Percentiles rank a stretch among this genome's conserved stretches.
phyloP scores from a whole-genome alignment of 371 early-diverging fungal genomes.

The Apophysomyces ossiformis region DNA sequence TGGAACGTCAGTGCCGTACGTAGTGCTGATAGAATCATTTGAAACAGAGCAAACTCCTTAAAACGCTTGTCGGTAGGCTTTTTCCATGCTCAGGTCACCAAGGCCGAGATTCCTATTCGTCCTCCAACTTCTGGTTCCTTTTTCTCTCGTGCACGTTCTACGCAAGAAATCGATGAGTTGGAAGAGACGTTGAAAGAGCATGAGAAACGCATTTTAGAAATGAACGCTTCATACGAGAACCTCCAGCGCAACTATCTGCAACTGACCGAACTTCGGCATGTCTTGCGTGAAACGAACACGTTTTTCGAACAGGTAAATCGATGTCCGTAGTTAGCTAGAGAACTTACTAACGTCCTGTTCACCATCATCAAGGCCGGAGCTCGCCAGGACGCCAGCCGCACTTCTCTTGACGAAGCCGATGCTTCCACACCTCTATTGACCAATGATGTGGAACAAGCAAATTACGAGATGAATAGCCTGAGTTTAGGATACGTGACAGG shows the following conservation, averaged over 20 bases:
- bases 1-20: conserved; percentile 92
- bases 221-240: conserved; percentile 87
- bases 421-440: conserved; percentile 68
- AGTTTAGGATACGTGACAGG: conserved; percentile 86
- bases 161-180: conserved; percentile 94
- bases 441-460: conserved; percentile 58
- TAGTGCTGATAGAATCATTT: conserved; percentile 77
- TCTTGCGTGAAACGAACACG: conserved; percentile 83
- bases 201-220: conserved; percentile 82
- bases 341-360: conserved; percentile 27
- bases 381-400: conserved; percentile 59
- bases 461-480: conserved; percentile 43
- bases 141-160: conserved; percentile 74
- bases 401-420: conserved; percentile 60
- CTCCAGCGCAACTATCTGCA: conserved; percentile 87
- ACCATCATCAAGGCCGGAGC: conserved; percentile 51
- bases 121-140: conserved; percentile 58
- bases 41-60: conserved; percentile 14
- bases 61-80: conserved; percentile 60
- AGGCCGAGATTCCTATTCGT: conserved; percentile 74
- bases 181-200: conserved; percentile 82
- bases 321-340: conserved; percentile 58
- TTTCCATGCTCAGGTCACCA: conserved; percentile 81
- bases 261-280: conserved; percentile 88
- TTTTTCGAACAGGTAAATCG: conserved; percentile 76